Conservation (phyloP, 2,329 filamentous ascomycete genomes). For the Malbranchea zuffiana region DNA sequence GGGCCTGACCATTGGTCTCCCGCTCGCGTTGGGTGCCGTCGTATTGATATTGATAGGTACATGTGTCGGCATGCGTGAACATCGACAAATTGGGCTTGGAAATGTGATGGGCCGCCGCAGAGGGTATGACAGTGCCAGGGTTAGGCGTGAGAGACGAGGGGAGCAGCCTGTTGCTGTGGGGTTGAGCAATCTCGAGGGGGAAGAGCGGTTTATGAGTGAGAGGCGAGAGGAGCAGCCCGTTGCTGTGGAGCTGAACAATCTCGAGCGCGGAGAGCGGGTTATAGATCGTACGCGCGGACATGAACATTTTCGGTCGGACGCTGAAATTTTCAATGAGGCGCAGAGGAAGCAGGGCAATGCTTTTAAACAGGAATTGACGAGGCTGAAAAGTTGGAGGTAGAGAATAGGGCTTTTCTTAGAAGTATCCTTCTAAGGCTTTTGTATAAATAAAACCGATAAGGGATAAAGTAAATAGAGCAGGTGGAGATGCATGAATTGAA, state of each 20-base stretch:
- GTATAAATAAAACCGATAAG: too few relatives aligned
- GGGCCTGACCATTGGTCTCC: slow-evolving; percentile 34
- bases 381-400: slow-evolving; percentile 28
- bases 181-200: slow-evolving; percentile 22
- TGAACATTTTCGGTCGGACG: slow-evolving; percentile 15
- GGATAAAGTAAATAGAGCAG: too few relatives aligned
- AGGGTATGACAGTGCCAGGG: slow-evolving; percentile 31
- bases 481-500: too few relatives aligned
- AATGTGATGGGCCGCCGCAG: slow-evolving; percentile 27
- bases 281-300: slow-evolving; percentile 15
- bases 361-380: slow-evolving; percentile 29
- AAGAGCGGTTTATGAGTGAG: slow-evolving; percentile 19
- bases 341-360: slow-evolving; percentile 23
- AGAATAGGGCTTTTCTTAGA: too few relatives aligned
- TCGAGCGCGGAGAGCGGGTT: slow-evolving; percentile 19
- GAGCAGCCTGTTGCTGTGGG: slow-evolving; percentile 16
- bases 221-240: slow-evolving; percentile 14
- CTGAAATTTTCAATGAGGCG: slow-evolving; percentile 22
- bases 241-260: slow-evolving; percentile 23
- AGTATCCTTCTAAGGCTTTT: too few relatives aligned
- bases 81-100: slow-evolving; percentile 28
- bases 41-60: slow-evolving; percentile 28
- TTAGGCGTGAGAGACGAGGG: slow-evolving; percentile 26
- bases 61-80: slow-evolving; percentile 33
- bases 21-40: slow-evolving; percentile 29